Percentiles rank a stretch among this genome's conserved stretches.
These are phyloP conservation scores for Gnomoniopsis smithogilvyi DNA, from an alignment of 2,329 filamentous ascomycete genomes.

Conservation along the genomic window DNA sequence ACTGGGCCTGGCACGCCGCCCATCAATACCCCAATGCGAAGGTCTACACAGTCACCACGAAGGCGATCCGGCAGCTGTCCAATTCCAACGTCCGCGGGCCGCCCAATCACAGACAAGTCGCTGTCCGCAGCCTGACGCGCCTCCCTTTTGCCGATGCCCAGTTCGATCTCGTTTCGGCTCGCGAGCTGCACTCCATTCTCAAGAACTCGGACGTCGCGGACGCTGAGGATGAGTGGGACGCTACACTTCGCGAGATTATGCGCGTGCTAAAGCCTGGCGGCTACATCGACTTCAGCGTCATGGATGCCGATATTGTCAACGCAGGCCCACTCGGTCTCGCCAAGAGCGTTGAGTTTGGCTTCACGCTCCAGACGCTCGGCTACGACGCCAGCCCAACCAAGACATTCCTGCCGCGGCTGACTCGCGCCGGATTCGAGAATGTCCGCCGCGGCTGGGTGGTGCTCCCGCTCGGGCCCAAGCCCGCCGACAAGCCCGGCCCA, in stretches of 20 bases:
- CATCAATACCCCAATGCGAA: slow-evolving; percentile 80
- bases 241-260: slow-evolving; percentile 79
- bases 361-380: slow-evolving; percentile 81
- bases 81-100: slow-evolving; percentile 79
- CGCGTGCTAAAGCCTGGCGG: slow-evolving; percentile 91
- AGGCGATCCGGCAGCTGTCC: slow-evolving; percentile 65
- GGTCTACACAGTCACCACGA: slow-evolving; percentile 83
- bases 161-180: slow-evolving; percentile 89
- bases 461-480: slow-evolving; percentile 68
- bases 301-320: slow-evolving; percentile 88
- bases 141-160: slow-evolving; percentile 82
- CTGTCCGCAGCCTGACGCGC: slow-evolving; percentile 71
- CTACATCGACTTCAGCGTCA: slow-evolving; percentile 83
- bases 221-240: slow-evolving; percentile 80
- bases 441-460: slow-evolving; percentile 86
- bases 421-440: slow-evolving; percentile 72
- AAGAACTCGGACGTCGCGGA: slow-evolving; percentile 64
- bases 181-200: slow-evolving; percentile 80
- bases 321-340: slow-evolving; percentile 76
- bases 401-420: slow-evolving; percentile 72
- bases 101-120: slow-evolving; percentile 79
- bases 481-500: slow-evolving; percentile 33
- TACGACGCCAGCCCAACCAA: slow-evolving; percentile 86
- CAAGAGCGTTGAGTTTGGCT: slow-evolving; percentile 87
- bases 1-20: slow-evolving; percentile 95